Evolutionary conservation across 768 basidiomycete genomes (phyloP).

Genomic region (Tricholoma terreum): DNA sequence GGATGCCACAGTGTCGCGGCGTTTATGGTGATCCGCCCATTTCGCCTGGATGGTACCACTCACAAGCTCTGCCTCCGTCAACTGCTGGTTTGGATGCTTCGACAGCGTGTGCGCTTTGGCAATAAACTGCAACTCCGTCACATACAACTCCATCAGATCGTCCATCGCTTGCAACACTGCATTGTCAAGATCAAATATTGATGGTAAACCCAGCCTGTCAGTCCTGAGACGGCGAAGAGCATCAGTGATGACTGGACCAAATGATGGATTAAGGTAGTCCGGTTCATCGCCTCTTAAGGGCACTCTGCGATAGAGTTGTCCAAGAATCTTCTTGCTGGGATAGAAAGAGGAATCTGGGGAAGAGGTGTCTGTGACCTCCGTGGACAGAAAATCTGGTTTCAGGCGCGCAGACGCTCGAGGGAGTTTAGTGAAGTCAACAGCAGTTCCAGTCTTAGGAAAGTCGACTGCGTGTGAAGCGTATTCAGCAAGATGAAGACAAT

Average conservation of each 20-base stretch:
- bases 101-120: conserved; percentile 34
- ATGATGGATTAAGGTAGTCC: conserved; percentile 7
- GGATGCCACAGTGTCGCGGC: conserved; percentile 36
- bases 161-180: conserved; percentile 37
- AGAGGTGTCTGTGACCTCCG: conserved; percentile 30
- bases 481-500: conserved; percentile 42
- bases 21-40: conserved; percentile 39
- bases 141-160: conserved; percentile 33
- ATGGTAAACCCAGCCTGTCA: conserved; percentile 31
- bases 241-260: conserved; percentile 16
- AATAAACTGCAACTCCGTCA: conserved; percentile 30
- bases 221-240: conserved; percentile 24
- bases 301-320: conserved; percentile 43
- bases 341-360: conserved; percentile 28
- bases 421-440: conserved; percentile 34
- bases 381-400: conserved; percentile 45
- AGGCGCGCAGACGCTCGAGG: conserved; percentile 24
- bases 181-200: conserved; percentile 16
- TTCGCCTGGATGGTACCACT: conserved; percentile 45
- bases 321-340: conserved; percentile 40
- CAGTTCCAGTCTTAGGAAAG: conserved; percentile 43
- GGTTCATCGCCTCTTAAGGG: conserved; percentile 24
- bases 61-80: conserved; percentile 42
- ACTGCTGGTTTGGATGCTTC: conserved; percentile 29
- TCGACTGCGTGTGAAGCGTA: conserved; percentile 47